Conservation (phyloP, 257 asterid species). For the Handroanthus guayacan region DNA sequence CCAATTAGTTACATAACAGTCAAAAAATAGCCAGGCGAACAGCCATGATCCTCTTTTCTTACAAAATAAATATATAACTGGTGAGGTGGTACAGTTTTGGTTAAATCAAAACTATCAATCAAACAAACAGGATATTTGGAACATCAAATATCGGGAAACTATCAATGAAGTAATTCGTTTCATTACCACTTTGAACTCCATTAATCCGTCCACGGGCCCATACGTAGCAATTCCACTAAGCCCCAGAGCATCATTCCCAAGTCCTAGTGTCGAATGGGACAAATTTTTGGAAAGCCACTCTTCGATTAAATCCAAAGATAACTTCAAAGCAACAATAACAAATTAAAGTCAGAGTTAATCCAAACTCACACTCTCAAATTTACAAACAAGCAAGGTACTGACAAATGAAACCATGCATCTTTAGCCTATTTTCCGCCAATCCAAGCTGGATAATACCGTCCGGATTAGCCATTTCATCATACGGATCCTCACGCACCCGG, state of each 20-base stretch:
- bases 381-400: constrained; percentile 14
- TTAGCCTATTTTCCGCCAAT: constrained; percentile 82
- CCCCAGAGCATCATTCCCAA: constrained; percentile 47
- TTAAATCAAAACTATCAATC: background rate
- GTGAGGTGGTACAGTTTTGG: background rate
- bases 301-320: constrained; percentile 88
- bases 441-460: constrained; percentile 90
- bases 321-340: constrained; percentile 47
- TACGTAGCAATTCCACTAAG: constrained; percentile 75
- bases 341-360: constrained; percentile 3
- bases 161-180: background rate
- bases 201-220: constrained; percentile 82
- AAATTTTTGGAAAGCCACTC: constrained; percentile 70
- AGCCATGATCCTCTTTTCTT: too few relatives aligned
- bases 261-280: constrained; percentile 54
- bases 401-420: background rate
- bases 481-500: constrained; percentile 65
- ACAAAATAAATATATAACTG: too few relatives aligned
- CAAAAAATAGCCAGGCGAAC: background rate
- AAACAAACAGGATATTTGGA: constrained; percentile 9
- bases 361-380: constrained; percentile 14
- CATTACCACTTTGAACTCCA: constrained; percentile 84
- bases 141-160: constrained; percentile 1
- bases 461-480: constrained; percentile 60
- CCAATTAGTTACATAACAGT: background rate